Base-by-base conservation (phyloP, 1,284 basidiomycete species). In the Apiotrichum domesticum region DNA sequence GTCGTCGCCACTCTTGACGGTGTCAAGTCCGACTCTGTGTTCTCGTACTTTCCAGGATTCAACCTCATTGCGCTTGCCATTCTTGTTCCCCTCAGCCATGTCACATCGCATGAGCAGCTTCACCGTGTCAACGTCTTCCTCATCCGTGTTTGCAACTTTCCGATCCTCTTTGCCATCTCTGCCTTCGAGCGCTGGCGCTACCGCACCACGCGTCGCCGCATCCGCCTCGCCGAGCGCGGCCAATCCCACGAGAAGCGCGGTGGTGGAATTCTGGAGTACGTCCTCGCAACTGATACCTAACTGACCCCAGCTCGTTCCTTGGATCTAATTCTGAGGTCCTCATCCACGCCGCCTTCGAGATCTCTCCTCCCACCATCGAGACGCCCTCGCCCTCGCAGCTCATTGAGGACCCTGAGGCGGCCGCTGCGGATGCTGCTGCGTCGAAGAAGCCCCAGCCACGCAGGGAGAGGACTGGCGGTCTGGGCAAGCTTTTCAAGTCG, bases 1-100 rank as follows among this genome's bases (percentile, higher is more conserved):
- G 84, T 90, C 2, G 88, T 96, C 57, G 80, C 82, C 35, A 94
- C 90, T 0, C 87, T 96, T 53, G 89, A 94, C 79, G 90, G 91
- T 8, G 87, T 91, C 69, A 90, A 91, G 72, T 85, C 85, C 6
- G 90, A 93, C 71, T 87, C 88, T 0, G 78, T 95, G n/a, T 90
- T 94, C 77, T 90, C 87, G 51, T 94, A 93, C 70, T 85, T 91
- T 63, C 89, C 87, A 2, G 89, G 90, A 3, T 58, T 78, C 61
- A 78, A 78, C 58, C 63, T 78, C 34, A 21, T 70, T 3, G 90
- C 91, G 0, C 85, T 91, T 67, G 58, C 83, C 15, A 79, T 92
- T 56, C 80, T 94, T 47, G 85, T 87, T 66, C 89, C 90, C 5
- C 79, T 87, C 32, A 86, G 85, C 63, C 88, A 82, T 72, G 66